These are phyloP conservation scores for Hibiscus syriacus DNA, from an alignment of 345 rosid species.

Conservation along the genomic window DNA sequence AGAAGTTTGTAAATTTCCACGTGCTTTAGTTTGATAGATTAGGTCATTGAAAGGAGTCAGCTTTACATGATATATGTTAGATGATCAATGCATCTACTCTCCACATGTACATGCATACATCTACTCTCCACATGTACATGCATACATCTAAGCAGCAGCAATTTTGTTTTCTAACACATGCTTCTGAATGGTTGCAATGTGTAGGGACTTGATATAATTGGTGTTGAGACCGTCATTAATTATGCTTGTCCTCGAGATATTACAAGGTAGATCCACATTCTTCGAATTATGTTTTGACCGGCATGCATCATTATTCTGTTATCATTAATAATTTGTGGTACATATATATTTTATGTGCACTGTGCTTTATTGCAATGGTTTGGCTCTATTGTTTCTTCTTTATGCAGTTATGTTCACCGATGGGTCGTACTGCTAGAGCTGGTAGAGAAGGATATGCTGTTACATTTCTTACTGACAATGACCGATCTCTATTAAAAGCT, in stretches of 20 bases:
- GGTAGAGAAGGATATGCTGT: conserved; percentile 98
- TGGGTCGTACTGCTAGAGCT: conserved; percentile 98
- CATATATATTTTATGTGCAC: neutral
- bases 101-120: neutral
- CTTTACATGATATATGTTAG: neutral
- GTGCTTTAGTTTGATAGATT: neutral
- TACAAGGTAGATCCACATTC: conserved; percentile 44
- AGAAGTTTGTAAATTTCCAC: neutral
- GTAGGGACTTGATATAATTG: conserved; percentile 97
- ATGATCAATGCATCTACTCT: neutral
- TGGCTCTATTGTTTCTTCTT: conserved; percentile 1
- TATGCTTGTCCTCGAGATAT: conserved; percentile 96
- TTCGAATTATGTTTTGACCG: neutral
- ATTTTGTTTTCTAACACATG: conserved; percentile 6
- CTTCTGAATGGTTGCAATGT: conserved; percentile 6
- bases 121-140: neutral
- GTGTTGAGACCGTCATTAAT: conserved; percentile 93
- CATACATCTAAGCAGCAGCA: neutral
- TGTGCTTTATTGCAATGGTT: neutral
- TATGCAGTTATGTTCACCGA: conserved; percentile 81
- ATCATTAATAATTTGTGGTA: neutral
- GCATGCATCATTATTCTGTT: neutral
- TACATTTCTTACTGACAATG: conserved; percentile 84
- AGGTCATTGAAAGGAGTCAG: neutral
- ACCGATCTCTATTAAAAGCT: conserved; percentile 84